These are phyloP conservation scores for Podospora fimiseda DNA, from an alignment of 495 filamentous ascomycete genomes.

Conservation along the genomic window DNA sequence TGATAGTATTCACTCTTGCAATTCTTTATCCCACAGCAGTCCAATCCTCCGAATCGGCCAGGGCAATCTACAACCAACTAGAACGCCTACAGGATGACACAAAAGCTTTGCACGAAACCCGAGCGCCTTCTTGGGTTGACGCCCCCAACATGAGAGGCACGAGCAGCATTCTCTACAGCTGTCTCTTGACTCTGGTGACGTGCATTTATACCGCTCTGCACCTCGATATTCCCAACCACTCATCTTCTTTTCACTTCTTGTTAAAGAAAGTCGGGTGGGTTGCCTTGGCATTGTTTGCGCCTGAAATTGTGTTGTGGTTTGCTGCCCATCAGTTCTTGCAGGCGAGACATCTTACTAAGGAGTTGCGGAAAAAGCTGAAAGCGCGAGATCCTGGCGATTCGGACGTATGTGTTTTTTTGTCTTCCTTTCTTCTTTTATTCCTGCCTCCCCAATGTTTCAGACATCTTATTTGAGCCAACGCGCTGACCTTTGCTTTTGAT, in stretches of 20 bases:
- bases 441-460: too few relatives aligned
- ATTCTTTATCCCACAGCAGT: too few relatives aligned
- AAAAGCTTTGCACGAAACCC: not conserved
- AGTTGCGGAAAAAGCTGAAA: too few relatives aligned
- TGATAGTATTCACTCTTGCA: too few relatives aligned
- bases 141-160: constrained; percentile 4
- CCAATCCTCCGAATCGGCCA: too few relatives aligned
- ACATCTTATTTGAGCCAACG: too few relatives aligned
- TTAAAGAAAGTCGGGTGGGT: constrained; percentile 5
- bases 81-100: not conserved
- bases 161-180: constrained; percentile 1
- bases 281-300: constrained; percentile 5
- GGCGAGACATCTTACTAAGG: too few relatives aligned
- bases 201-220: constrained; percentile 12
- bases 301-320: constrained; percentile 13
- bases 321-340: constrained; percentile 5
- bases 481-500: too few relatives aligned
- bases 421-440: too few relatives aligned
- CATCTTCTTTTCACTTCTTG: not conserved
- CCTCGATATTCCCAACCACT: constrained; percentile 16
- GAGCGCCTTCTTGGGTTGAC: not conserved
- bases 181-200: not conserved
- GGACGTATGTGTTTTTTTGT: too few relatives aligned
- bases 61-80: not conserved
- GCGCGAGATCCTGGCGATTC: too few relatives aligned